Percentiles rank a stretch among this genome's conserved stretches.
Conservation (phyloP, 306 rosid genomes). For the Quercus rubra region DNA sequence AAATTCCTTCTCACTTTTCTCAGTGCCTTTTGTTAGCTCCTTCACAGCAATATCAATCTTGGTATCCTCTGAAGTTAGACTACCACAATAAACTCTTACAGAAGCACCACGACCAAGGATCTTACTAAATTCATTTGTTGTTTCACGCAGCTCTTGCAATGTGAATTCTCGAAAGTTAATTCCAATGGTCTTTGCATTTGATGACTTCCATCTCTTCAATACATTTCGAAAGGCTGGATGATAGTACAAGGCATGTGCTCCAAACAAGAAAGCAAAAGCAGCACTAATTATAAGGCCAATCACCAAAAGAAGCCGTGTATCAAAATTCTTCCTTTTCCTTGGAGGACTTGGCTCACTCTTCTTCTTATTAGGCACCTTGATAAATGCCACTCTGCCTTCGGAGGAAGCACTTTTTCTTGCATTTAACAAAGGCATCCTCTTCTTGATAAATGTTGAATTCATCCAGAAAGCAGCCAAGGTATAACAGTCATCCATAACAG, state of each 20-base stretch:
- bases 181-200: constrained; percentile 2
- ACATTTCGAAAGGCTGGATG: too few relatives aligned
- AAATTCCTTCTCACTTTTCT: constrained; percentile 29
- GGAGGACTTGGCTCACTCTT: not conserved
- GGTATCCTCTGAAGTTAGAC: constrained; percentile 15
- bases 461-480: constrained; percentile 25
- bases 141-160: constrained; percentile 34
- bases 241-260: too few relatives aligned
- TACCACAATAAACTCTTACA: constrained; percentile 28
- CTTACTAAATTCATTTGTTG: constrained; percentile 23
- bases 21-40: constrained; percentile 24
- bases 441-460: constrained; percentile 16
- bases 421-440: constrained; percentile 31
- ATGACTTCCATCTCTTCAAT: too few relatives aligned
- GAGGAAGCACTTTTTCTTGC: constrained; percentile 34
- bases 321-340: not conserved
- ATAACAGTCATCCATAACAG: constrained; percentile 27
- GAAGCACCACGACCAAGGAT: constrained; percentile 30
- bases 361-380: constrained; percentile 7
- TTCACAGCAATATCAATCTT: constrained; percentile 29
- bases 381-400: constrained; percentile 21
- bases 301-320: too few relatives aligned
- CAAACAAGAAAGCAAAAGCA: too few relatives aligned
- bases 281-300: too few relatives aligned
- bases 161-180: constrained; percentile 40